Evolutionary conservation across 1,139 yeast genomes (phyloP).

Genomic region (Candida mesenterica): DNA sequence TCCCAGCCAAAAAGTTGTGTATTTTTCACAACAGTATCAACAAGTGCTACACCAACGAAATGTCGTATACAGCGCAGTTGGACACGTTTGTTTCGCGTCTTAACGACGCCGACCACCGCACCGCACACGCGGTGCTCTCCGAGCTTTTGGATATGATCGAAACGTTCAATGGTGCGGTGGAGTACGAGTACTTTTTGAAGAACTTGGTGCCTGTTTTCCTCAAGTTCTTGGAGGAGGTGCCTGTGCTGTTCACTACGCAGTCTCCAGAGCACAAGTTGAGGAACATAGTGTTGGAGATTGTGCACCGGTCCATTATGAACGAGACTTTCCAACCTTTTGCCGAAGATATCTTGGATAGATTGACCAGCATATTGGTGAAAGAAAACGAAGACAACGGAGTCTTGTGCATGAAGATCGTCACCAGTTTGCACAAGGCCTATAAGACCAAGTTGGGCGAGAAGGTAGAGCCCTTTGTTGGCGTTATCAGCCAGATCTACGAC

Average conservation of each 20-base stretch:
- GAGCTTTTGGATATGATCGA: conserved; percentile 88
- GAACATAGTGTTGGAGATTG: conserved; percentile 70
- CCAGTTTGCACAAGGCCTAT: conserved; percentile 86
- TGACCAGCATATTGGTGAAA: conserved; percentile 57
- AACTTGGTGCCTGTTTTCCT: conserved; percentile 63
- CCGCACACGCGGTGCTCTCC: conserved; percentile 65
- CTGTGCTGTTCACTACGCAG: conserved; percentile 63
- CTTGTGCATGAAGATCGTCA: conserved; percentile 82
- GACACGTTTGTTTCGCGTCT: conserved; percentile 63
- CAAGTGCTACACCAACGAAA: conserved; percentile 7
- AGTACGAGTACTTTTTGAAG: conserved; percentile 68
- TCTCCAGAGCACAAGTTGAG: conserved; percentile 75
- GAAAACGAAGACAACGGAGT: conserved; percentile 98
- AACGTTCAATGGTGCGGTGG: conserved; percentile 74
- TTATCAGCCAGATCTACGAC: conserved; percentile 74
- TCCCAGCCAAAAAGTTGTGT: no score
- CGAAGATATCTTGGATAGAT: conserved; percentile 54
- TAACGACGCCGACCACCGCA: conserved; percentile 55
- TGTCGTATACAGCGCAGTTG: conserved; percentile 44
- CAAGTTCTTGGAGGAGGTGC: conserved; percentile 60
- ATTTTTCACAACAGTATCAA: background rate
- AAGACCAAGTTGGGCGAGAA: conserved; percentile 65
- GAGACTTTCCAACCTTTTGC: conserved; percentile 79
- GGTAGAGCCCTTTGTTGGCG: conserved; percentile 75
- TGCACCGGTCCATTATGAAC: conserved; percentile 80